Evolutionary conservation across 2,329 filamentous ascomycete genomes (phyloP).

Genomic region (Talaromyces sp.): DNA sequence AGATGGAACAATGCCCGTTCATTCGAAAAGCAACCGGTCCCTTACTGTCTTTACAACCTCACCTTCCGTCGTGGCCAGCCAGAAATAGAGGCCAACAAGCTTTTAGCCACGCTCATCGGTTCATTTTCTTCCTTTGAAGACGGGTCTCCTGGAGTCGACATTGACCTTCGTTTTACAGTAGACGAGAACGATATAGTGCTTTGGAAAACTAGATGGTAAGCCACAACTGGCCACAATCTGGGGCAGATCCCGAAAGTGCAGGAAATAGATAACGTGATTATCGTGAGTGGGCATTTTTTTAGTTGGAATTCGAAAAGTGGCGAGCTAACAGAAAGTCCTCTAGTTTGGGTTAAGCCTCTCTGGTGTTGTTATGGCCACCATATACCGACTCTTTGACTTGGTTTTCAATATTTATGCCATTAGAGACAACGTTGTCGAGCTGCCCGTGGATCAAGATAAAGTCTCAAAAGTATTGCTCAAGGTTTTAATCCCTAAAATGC

Average conservation of each 20-base stretch:
- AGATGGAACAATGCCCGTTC: constrained; percentile 38
- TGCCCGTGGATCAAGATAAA: constrained; percentile 18
- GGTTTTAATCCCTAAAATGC: constrained; percentile 23
- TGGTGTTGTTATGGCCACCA: constrained; percentile 39
- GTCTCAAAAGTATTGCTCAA: constrained; percentile 19
- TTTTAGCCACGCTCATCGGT: constrained; percentile 29
- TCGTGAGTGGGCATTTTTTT: constrained; percentile 18
- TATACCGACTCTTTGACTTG: constrained; percentile 40
- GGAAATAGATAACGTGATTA: constrained; percentile 38
- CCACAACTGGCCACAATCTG: constrained; percentile 34
- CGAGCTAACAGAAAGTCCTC: not conserved
- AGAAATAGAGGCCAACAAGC: constrained; percentile 28
- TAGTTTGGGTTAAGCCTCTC: constrained; percentile 38
- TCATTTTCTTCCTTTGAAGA: constrained; percentile 21
- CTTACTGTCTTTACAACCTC: constrained; percentile 36
- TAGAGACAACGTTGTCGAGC: constrained; percentile 29
- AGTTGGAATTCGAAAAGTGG: too few species aligned
- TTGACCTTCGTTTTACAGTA: constrained; percentile 28
- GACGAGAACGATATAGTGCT: constrained; percentile 28
- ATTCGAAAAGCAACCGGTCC: constrained; percentile 27
- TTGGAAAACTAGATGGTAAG: constrained; percentile 41
- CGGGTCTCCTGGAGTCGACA: constrained; percentile 23
- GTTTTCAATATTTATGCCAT: constrained; percentile 41
- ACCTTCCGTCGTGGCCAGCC: constrained; percentile 29
- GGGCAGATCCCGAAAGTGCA: constrained; percentile 37